A percentile compares a stretch with the other conserved stretches of the same genome.
Evolutionary conservation across 768 basidiomycete species (phyloP).

Genomic region (Boletus rex-veris): DNA sequence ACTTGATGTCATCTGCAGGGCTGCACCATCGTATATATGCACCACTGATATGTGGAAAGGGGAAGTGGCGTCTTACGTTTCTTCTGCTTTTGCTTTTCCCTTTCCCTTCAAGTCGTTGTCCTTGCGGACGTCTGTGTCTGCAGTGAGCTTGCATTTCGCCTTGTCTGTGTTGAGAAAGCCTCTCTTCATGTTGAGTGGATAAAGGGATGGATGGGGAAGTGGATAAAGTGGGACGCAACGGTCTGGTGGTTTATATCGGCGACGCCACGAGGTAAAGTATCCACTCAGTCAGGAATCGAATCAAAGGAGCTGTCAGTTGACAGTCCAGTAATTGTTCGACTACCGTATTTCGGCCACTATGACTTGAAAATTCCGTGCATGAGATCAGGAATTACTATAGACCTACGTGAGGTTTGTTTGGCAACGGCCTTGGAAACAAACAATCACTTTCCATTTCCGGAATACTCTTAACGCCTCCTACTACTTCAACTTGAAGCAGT

Average conservation of each 20-base stretch:
- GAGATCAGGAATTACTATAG: no score
- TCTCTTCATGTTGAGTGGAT: slow-evolving; percentile 19
- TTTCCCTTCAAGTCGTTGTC: neutral
- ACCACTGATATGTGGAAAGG: neutral
- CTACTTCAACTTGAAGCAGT: neutral
- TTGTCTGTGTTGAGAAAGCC: slow-evolving; percentile 23
- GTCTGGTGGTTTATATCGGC: no score
- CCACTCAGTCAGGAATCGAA: no score
- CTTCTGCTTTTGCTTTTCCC: neutral
- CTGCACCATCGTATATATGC: neutral
- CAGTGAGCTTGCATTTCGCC: slow-evolving; percentile 23
- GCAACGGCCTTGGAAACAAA: slow-evolving; percentile 16
- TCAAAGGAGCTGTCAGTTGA: no score
- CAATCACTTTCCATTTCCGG: slow-evolving; percentile 12
- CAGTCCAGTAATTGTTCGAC: no score
- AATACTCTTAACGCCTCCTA: neutral
- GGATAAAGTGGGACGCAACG: neutral
- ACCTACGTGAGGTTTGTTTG: slow-evolving; percentile 8
- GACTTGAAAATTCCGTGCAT: no score
- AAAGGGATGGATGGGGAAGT: neutral
- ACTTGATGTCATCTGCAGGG: neutral
- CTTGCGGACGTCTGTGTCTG: slow-evolving; percentile 17
- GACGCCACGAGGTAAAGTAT: no score
- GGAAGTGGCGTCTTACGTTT: neutral
- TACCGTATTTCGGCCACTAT: no score